Base-by-base conservation (phyloP, 164 flowering plant species). In the Cinnamomum micranthum region DNA sequence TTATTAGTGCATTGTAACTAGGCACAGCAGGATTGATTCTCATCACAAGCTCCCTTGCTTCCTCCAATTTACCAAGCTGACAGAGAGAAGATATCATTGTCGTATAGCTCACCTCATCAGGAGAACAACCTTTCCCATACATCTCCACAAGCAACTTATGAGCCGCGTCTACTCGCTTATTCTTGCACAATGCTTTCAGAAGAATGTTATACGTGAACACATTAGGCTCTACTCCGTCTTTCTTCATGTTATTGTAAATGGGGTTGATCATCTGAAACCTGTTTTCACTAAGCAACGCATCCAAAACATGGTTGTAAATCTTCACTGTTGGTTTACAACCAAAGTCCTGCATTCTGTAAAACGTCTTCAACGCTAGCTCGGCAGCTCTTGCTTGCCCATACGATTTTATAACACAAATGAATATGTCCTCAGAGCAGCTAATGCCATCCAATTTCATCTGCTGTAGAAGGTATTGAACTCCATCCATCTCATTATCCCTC, bases 121-220 rank as follows among this genome's bases (percentile, higher is more conserved):
- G 95, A 13, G 71, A 73, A 64, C 92, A 89, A 0, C 95, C 93
- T 76, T 84, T 91, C 20, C 73, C 83, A 0, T 87, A 85, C 98
- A 94, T 92, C 78, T 91, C 96, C 20, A 25, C 82, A 47, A 94
- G 93, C 86, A 94, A 71, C 80, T 84, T 89, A 55, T 74, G 78
- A 0, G 97, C 98, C 9, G 82, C 91, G 76, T 89, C 91, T 0
- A 89, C 80, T 69, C 88, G 83, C 68, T 83, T 76, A 74, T 91
- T 94, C 85, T 88, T 91, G 76, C 97, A 91, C 82, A 94, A 81
- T 0, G 97, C 97, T 75, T 94, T 94, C 79, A 92, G 76, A 63
- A 94, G 89, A 77, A 92, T 88, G 81, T 94, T 91, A 78, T 88
- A 93, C 0, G 98, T 93, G 71, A 78, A 90, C 68, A 91, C 85